These are phyloP conservation scores for Skeletonema potamos DNA, from an alignment of 108 stramenopile species.

Conservation along the genomic window DNA sequence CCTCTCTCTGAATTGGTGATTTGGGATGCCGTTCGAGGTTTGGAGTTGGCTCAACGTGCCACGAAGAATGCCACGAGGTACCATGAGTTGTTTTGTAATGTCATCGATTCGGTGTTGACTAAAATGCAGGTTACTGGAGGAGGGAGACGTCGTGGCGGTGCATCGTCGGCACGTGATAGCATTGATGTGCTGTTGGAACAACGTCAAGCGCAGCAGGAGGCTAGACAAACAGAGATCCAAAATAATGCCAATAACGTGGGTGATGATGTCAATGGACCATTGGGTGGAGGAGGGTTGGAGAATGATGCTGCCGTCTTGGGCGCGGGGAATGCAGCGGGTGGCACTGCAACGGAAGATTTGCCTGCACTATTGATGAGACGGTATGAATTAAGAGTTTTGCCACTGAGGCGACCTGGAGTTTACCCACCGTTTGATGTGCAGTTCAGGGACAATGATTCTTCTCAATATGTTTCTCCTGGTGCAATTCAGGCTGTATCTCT, in stretches of 20 bases:
- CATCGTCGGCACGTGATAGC: slow-evolving; percentile 45
- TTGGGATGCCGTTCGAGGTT: slow-evolving; percentile 68
- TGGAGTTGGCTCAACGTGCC: slow-evolving; percentile 66
- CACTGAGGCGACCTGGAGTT: slow-evolving; percentile 57
- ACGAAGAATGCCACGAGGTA: slow-evolving; percentile 73
- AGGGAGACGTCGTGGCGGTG: neutral
- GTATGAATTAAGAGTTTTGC: slow-evolving; percentile 81
- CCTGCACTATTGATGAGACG: slow-evolving; percentile 81
- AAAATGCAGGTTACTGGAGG: slow-evolving; percentile 21
- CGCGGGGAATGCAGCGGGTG: slow-evolving; percentile 7
- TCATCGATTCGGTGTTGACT: slow-evolving; percentile 63
- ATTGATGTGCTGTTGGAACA: slow-evolving; percentile 86
- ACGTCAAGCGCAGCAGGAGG: slow-evolving; percentile 62
- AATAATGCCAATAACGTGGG: slow-evolving; percentile 17
- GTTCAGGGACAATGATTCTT: slow-evolving; percentile 13
- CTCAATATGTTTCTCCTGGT: neutral
- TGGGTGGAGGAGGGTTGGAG: slow-evolving; percentile 51
- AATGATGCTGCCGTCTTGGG: slow-evolving; percentile 52
- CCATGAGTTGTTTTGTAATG: slow-evolving; percentile 66
- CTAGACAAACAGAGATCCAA: slow-evolving; percentile 41
- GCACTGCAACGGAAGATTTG: slow-evolving; percentile 61
- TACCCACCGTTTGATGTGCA: slow-evolving; percentile 68
- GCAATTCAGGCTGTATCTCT: slow-evolving; percentile 51
- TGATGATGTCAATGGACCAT: slow-evolving; percentile 42
- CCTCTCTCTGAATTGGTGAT: slow-evolving; percentile 66